Evolutionary conservation across 805 yeast species (phyloP).

Genomic region (Saturnispora hagleri): DNA sequence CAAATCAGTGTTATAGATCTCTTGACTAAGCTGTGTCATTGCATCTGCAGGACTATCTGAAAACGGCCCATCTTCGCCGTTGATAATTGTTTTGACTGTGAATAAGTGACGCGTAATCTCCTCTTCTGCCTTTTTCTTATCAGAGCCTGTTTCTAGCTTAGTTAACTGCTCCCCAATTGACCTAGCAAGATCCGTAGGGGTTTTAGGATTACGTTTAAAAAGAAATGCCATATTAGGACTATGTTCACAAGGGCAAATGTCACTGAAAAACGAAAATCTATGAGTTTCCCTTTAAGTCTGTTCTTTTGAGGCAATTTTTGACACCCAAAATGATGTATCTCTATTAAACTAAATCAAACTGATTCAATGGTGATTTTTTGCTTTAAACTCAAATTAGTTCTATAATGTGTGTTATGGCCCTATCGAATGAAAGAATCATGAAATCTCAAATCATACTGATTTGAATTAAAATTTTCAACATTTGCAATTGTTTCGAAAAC

Average conservation of each 20-base stretch:
- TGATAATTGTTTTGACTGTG: conserved; percentile 54
- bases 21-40: conserved; percentile 68
- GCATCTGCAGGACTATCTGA: conserved; percentile 53
- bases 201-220: conserved; percentile 83
- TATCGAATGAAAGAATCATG: not conserved
- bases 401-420: not conserved
- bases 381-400: not conserved
- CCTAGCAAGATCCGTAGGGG: conserved; percentile 77
- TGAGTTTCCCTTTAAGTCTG: not conserved
- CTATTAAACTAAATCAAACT: not conserved
- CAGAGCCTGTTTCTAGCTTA: conserved; percentile 43
- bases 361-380: not conserved
- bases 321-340: not conserved
- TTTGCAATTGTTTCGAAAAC: not conserved
- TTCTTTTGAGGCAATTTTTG: not conserved
- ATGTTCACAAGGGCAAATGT: not conserved
- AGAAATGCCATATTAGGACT: conserved; percentile 62
- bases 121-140: conserved; percentile 47
- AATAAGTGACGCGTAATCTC: conserved; percentile 58
- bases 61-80: conserved; percentile 32
- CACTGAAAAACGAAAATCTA: not conserved
- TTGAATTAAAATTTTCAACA: not conserved
- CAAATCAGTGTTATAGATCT: conserved; percentile 64
- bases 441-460: not conserved
- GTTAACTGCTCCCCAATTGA: conserved; percentile 64